Percentiles rank a stretch among this genome's conserved stretches.
Conservation (phyloP, 768 basidiomycete genomes). For the Leccinum aurantiacum region DNA sequence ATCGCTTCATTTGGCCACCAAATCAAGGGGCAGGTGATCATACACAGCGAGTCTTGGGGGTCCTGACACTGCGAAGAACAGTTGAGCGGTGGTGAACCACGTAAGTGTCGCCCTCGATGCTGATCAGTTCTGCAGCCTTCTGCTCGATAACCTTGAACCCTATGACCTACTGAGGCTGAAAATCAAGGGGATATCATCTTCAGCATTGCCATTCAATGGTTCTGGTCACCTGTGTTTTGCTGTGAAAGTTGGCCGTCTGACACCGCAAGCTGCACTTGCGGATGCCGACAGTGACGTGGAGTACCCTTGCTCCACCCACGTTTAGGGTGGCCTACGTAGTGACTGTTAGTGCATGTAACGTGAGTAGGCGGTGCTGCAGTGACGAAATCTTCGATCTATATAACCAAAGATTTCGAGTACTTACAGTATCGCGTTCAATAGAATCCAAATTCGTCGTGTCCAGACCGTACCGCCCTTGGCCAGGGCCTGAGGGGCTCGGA, state of each 20-base stretch:
- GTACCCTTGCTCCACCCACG: neutral
- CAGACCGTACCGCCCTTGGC: neutral
- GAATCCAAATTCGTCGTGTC: neutral
- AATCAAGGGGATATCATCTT: neutral
- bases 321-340: neutral
- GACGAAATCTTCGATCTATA: neutral
- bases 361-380: conserved; percentile 1
- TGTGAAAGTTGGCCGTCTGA: neutral
- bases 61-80: neutral
- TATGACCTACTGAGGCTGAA: neutral
- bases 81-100: neutral
- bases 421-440: neutral
- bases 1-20: neutral
- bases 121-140: neutral
- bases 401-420: neutral
- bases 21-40: neutral
- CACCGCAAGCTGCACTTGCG: neutral
- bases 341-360: neutral
- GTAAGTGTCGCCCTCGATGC: neutral
- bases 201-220: neutral
- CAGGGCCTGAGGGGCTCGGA: neutral
- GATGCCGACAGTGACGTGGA: neutral
- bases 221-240: neutral
- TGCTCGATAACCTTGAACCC: neutral
- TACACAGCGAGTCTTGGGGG: neutral